Evolutionary conservation across 192 early-diverging fungal species (phyloP).

Genomic region (Backusella psychrophila): DNA sequence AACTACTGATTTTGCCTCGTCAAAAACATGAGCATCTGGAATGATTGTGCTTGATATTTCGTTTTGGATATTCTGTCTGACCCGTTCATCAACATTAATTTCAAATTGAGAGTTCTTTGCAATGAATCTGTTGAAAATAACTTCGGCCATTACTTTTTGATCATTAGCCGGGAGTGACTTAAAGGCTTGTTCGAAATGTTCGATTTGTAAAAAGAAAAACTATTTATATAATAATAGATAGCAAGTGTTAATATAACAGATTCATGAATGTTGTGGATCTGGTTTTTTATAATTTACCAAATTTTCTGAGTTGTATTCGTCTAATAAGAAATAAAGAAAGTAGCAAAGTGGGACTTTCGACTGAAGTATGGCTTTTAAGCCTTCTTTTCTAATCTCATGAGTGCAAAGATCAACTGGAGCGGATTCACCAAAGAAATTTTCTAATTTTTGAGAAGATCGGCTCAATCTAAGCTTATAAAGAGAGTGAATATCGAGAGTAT

Average conservation of each 20-base stretch:
- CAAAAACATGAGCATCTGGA: slow-evolving; percentile 13
- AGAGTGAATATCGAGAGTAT: slow-evolving; percentile 27
- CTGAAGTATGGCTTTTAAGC: slow-evolving; percentile 47
- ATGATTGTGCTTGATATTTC: slow-evolving; percentile 14
- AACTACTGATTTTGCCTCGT: slow-evolving; percentile 32
- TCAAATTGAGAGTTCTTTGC: slow-evolving; percentile 44
- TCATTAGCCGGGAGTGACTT: not conserved
- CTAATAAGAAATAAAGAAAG: slow-evolving; percentile 48
- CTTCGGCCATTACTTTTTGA: slow-evolving; percentile 24
- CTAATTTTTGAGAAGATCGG: slow-evolving; percentile 33
- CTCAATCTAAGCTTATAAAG: slow-evolving; percentile 33
- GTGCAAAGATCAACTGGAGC: slow-evolving; percentile 46
- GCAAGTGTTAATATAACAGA: not conserved
- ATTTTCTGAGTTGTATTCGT: slow-evolving; percentile 49
- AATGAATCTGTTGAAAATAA: slow-evolving; percentile 46
- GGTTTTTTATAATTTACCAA: slow-evolving; percentile 29
- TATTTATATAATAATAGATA: slow-evolving; percentile 12
- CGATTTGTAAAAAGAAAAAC: slow-evolving; percentile 54
- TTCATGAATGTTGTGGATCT: not conserved
- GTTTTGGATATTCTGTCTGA: slow-evolving; percentile 16
- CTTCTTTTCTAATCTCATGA: slow-evolving; percentile 41
- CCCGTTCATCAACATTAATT: slow-evolving; percentile 49
- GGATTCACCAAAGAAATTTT: slow-evolving; percentile 45
- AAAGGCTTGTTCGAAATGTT: slow-evolving; percentile 37
- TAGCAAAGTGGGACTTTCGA: slow-evolving; percentile 50